Evolutionary conservation across 768 basidiomycete genomes (phyloP), one percentile per base, ranked within the genome.

Genomic region (Boletus patriciae): DNA sequence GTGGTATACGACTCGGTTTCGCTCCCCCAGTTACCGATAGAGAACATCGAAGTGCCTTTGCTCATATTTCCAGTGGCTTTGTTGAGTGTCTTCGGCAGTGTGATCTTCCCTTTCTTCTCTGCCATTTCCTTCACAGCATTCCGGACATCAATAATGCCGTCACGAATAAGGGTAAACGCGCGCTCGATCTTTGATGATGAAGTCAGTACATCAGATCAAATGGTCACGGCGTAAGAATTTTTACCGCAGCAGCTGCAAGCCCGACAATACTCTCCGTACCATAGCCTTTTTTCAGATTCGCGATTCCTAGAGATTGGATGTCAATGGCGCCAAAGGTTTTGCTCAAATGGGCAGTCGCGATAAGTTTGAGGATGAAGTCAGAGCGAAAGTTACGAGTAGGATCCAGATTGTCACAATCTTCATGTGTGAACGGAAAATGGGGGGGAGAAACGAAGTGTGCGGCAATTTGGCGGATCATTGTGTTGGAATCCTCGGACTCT

Each of bases 71-170:
- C 34, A 0, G 52, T 49, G 2, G 8, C 46, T 21, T 58, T 48
- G 46, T 58, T 58, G 34, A 54, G 34, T 11, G 18, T 43, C 57
- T 49, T 54, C 2, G 18, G 41, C 27, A 54, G 13, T 1, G 4
- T 48, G 21, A 54, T 38, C 38, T 57, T 52, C 6, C 38, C 50
- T 33, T 46, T 57, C 50, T 57, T 57, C 4, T 52, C 50, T 1
- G 9, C 34, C 52, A 54, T 58, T 16, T 54, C 46, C 46, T 58
- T 48, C 41, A 54, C 52, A 19, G 34, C 34, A 19, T 43, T 21
- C 46, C 6, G 19, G 5, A 58, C 8, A 25, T 58, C 33, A 12
- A 58, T 48, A 13, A 31, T 4, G 1, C 45, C 48, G 21, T 57
- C 50, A 18, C 10, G 9, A 41, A 52, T 15, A 13, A 57, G 45